Percentiles rank a stretch among this genome's conserved stretches.
phyloP scores from a whole-genome alignment of 2,329 filamentous ascomycete genomes.

The Dothistroma pini region DNA sequence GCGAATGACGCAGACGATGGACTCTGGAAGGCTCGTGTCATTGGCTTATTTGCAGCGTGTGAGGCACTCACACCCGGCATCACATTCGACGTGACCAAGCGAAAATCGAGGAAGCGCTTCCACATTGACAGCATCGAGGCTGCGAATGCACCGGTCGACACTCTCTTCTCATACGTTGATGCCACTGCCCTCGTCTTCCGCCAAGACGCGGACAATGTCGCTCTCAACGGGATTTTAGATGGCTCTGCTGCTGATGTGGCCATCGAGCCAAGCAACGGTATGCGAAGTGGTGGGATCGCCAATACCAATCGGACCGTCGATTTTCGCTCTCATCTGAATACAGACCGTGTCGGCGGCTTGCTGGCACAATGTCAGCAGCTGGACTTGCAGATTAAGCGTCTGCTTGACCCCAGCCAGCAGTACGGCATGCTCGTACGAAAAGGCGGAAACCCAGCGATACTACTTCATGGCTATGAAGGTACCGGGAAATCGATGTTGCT shows the following conservation, averaged over 20 bases:
- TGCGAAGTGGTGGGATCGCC: not conserved
- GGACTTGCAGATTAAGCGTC: constrained; percentile 58
- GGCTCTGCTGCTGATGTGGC: not conserved
- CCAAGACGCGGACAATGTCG: not conserved
- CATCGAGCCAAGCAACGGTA: not conserved
- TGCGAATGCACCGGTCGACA: constrained; percentile 16
- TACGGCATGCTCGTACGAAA: constrained; percentile 1
- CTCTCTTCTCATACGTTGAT: constrained; percentile 23
- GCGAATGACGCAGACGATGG: constrained; percentile 31
- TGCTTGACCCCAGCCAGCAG: constrained; percentile 17
- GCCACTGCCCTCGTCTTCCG: constrained; percentile 22
- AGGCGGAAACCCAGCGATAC: constrained; percentile 49
- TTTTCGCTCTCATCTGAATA: constrained; percentile 17
- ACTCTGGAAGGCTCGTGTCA: constrained; percentile 32
- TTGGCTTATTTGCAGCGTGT: constrained; percentile 36
- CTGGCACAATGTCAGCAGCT: constrained; percentile 60
- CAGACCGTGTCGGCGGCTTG: constrained; percentile 63
- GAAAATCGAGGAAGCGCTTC: constrained; percentile 58
- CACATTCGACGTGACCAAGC: constrained; percentile 61
- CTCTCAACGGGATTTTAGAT: not conserved
- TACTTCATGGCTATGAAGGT: constrained; percentile 77
- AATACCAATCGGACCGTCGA: not conserved
- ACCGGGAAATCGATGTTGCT: constrained; percentile 81
- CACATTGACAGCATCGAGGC: constrained; percentile 54
- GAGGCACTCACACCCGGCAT: constrained; percentile 69